These are phyloP conservation scores for Grifola frondosa DNA, from an alignment of 1,284 basidiomycete species.

Conservation along the genomic window DNA sequence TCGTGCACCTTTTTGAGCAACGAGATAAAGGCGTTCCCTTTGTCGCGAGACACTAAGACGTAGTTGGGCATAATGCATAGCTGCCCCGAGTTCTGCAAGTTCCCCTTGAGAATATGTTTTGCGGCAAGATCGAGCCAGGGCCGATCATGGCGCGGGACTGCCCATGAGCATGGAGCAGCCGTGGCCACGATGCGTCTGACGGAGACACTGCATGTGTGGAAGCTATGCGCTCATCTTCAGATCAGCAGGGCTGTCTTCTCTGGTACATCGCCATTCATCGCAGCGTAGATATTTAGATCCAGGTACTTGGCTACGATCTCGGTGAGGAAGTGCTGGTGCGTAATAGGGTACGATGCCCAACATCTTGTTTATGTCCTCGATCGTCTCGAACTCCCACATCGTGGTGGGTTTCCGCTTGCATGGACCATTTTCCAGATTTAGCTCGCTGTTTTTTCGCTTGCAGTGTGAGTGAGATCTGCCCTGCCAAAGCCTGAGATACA, in stretches of 20 bases:
- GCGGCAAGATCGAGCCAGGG: slow-evolving; percentile 42
- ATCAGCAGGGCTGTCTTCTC: slow-evolving; percentile 53
- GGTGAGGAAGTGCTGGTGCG: too few species aligned
- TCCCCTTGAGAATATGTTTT: slow-evolving; percentile 55
- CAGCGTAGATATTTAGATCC: slow-evolving; percentile 44
- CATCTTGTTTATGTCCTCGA: too few species aligned
- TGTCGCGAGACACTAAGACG: slow-evolving; percentile 49
- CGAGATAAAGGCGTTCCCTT: slow-evolving; percentile 52
- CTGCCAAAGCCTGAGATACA: too few species aligned
- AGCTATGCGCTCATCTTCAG: slow-evolving; percentile 61
- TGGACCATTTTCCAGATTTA: too few species aligned
- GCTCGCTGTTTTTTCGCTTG: too few species aligned
- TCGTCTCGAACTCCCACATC: too few species aligned
- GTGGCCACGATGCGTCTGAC: slow-evolving; percentile 61
- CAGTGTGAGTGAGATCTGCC: too few species aligned
- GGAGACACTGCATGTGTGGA: slow-evolving; percentile 50
- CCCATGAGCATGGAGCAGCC: too few species aligned
- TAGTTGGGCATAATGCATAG: slow-evolving; percentile 69
- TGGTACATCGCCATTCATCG: slow-evolving; percentile 59
- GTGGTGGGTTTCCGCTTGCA: too few species aligned
- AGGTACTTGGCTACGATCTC: slow-evolving; percentile 64
- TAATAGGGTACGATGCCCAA: too few species aligned
- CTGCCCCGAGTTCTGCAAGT: slow-evolving; percentile 55
- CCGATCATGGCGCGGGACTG: too few species aligned
- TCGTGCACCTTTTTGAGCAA: slow-evolving; percentile 43